Evolutionary conservation across 129 eudicot genomes (phyloP), one percentile per base, ranked within the genome.

Genomic region (Flaveria linearis): DNA sequence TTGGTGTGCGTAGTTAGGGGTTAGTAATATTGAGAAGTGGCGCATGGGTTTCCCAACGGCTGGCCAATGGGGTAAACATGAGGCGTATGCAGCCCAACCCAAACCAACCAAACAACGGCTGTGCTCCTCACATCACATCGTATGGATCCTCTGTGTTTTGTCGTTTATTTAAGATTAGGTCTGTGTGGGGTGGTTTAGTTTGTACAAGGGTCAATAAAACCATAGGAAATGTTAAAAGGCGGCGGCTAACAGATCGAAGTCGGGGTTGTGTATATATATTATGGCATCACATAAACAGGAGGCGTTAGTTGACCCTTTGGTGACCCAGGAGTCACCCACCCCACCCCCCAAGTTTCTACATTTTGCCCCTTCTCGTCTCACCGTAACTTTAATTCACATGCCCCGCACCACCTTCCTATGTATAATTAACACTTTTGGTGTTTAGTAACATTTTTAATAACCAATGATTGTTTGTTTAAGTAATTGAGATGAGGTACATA

Each of bases 41-140:
- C 67, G 76, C 39, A 72, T 72, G 76, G 76, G 10, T 20, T 33
- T 36, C 20, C 22, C 53, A 72, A 72, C 39, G 46, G 76, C 76
- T 61, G 67, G 76, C 76, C 53, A 72, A 55, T 72, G 26, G 76
- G 55, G 17, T 13, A 72, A 53, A 36, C 66, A 72, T 72, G 67
- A 36, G 76, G 39, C 76, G 76, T 33, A 33, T 33, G 39, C 39
- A 33, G 39, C 39, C 39, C 39, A 33, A 33, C 2, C 49, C 26
- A 51, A 72, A 0, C 3, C 3, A 18, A 10, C 64, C 20, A 12
- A 45, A 41, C 10, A 26, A 63, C 69, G 69, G 69, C 39, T 72
- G 66, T 36, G 67, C 28, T 17, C 39, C 66, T 72, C 67, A 39
- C 41, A 63, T 63, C 45, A 10, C 26, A n/a, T 66, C 11, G 3